Evolutionary conservation across 768 basidiomycete species (phyloP).

Genomic region (Gyrodon lividus): DNA sequence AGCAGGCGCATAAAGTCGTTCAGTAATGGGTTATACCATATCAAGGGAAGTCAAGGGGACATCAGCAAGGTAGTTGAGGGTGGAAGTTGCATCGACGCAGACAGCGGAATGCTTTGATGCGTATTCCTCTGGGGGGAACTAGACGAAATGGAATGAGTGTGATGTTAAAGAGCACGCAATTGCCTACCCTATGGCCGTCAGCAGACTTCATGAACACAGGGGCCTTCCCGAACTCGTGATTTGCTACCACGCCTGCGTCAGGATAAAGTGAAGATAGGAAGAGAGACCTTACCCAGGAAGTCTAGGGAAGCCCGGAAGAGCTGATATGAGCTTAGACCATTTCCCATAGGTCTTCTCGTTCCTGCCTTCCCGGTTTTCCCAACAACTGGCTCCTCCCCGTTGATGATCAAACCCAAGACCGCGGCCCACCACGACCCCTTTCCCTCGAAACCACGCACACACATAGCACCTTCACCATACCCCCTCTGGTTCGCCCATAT

Average conservation of each 20-base stretch:
- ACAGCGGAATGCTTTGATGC: conserved; percentile 47
- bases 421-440: conserved; percentile 69
- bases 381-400: conserved; percentile 59
- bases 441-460: conserved; percentile 68
- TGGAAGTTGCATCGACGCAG: conserved; percentile 78
- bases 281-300: conserved; percentile 61
- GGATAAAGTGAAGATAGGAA: not conserved
- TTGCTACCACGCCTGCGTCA: conserved; percentile 46
- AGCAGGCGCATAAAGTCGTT: not conserved
- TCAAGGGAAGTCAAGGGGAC: conserved; percentile 78
- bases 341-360: conserved; percentile 63
- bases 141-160: conserved; percentile 3
- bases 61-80: conserved; percentile 72
- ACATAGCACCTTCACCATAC: conserved; percentile 59
- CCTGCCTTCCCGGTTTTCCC: conserved; percentile 24
- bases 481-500: conserved; percentile 92
- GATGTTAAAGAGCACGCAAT: not conserved
- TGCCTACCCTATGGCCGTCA: conserved; percentile 53
- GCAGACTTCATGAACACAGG: conserved; percentile 58
- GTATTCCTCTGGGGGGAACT: conserved; percentile 66
- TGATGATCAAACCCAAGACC: conserved; percentile 56
- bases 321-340: conserved; percentile 87
- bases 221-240: conserved; percentile 61
- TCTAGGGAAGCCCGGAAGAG: conserved; percentile 83
- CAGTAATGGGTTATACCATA: conserved; percentile 47